phyloP scores from a whole-genome alignment of 352 stramenopile genomes.

The Peronosclerospora sorghi region DNA sequence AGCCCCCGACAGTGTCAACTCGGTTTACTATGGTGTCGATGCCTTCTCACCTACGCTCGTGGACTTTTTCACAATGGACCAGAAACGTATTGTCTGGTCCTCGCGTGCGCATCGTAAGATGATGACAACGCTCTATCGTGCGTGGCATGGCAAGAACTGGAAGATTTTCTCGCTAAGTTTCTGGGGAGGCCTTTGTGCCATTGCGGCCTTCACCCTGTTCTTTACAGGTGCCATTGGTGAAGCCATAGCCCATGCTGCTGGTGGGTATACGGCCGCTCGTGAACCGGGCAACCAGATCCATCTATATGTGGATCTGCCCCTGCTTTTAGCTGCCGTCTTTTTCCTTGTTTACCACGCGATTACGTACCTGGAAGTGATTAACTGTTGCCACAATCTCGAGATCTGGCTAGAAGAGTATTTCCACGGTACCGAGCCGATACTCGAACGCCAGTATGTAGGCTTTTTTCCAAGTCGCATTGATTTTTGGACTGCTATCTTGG shows the following conservation, averaged over 20 bases:
- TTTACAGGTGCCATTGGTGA: constrained; percentile 49
- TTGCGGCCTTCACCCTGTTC: constrained; percentile 48
- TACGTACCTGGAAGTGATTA: constrained; percentile 82
- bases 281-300: constrained; percentile 17
- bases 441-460: constrained; percentile 54
- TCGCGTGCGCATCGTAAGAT: constrained; percentile 81
- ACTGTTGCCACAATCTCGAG: constrained; percentile 83
- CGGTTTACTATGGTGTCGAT: constrained; percentile 80
- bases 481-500: constrained; percentile 61
- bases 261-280: constrained; percentile 15
- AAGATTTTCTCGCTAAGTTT: constrained; percentile 69
- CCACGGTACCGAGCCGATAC: constrained; percentile 53
- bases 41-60: constrained; percentile 79
- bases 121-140: constrained; percentile 77
- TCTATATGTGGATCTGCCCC: constrained; percentile 42
- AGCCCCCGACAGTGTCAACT: constrained; percentile 56
- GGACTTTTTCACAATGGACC: constrained; percentile 76
- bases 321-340: constrained; percentile 46
- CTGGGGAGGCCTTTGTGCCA: constrained; percentile 45
- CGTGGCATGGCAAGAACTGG: constrained; percentile 60
- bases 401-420: constrained; percentile 82
- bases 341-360: constrained; percentile 46
- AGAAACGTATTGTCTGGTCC: constrained; percentile 82
- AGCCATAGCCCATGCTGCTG: constrained; percentile 32
- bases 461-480: constrained; percentile 79